Percentiles rank a stretch among this genome's conserved stretches.
Conservation (phyloP, 176 grass and related monocot genomes). For the Musa itinerans region DNA sequence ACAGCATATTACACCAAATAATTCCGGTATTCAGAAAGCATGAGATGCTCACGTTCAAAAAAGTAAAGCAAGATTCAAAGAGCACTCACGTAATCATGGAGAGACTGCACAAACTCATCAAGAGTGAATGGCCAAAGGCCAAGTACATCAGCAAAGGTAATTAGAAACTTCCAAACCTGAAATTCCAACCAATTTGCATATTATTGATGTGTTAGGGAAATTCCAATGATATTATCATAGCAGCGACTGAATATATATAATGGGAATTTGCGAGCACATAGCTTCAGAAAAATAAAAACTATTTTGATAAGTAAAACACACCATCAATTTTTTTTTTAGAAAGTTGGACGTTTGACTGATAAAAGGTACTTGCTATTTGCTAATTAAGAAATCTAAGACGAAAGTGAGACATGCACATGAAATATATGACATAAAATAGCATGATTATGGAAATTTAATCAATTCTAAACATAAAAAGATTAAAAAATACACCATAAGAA, state of each 20-base stretch:
- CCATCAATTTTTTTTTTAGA: conserved; percentile 1
- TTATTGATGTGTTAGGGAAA: not conserved
- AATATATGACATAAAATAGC: too few relatives aligned
- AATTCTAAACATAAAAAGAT: too few relatives aligned
- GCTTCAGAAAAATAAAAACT: too few relatives aligned
- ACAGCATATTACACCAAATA: not conserved
- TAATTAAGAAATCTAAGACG: too few relatives aligned
- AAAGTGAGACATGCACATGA: not conserved
- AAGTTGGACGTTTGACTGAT: too few relatives aligned
- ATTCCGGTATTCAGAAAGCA: not conserved
- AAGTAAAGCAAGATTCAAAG: not conserved
- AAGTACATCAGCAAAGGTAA: conserved; percentile 83
- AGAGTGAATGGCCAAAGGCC: conserved; percentile 83
- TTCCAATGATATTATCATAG: not conserved
- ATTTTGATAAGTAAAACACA: not conserved
- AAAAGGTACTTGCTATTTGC: too few relatives aligned
- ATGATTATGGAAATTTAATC: too few relatives aligned
- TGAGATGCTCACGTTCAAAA: not conserved
- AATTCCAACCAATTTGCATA: conserved; percentile 13
- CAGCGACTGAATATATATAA: not conserved
- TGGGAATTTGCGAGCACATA: not conserved
- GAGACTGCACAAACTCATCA: conserved; percentile 93
- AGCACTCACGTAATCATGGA: conserved; percentile 96
- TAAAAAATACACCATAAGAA: conserved; percentile 72
- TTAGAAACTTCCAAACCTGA: conserved; percentile 97